Base-by-base conservation (phyloP, 371 early-diverging fungal genomes). In the Actinomortierella ambigua region DNA sequence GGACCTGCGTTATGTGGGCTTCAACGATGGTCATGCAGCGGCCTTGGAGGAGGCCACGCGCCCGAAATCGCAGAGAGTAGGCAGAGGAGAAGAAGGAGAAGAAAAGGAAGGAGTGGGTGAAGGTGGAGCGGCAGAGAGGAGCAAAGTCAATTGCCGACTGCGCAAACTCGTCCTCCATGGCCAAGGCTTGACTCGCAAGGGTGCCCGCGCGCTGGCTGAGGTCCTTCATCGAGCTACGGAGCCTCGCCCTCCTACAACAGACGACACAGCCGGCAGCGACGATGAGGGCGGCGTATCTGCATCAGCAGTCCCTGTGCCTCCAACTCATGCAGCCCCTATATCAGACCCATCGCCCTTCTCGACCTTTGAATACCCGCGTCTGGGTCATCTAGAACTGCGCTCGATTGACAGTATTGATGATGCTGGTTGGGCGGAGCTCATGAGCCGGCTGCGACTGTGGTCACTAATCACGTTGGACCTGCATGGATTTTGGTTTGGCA, bases 131-230 rank as follows among this genome's bases (percentile, higher is more conserved):
- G n/a, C 53, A 14, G n/a, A 54, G 13, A 20, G 20, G 15, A 61
- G 50, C 1, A 44, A 40, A 6, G 27, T 51, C 18, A 47, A 28
- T 11, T 65, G 66, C 22, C 63, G 63, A 9, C 46, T 71, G 23
- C 50, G 73, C 26, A 61, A 66, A 18, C 29, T 71, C 41, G 73
- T 71, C 20, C 61, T 71, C 42, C 73, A 71, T 43, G 73, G 73
- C 11, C 65, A 71, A 13, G 73, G 73, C 2, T 53, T 71, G 1
- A 63, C 61, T 23, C 27, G 46, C 9, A 41, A 58, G 15, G 73
- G 73, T 20, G 73, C 58, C 18, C 47, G 51, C 15, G 73, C 73
- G 0, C 23, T 71, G 46, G 23, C 48, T 43, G 54, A 55, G n/a
- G 63, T 71, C 3, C 27, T 71, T 18, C 55, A 40, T 14, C 41